Percentiles rank a stretch among this genome's conserved stretches.
Conservation (phyloP, 202 grass and related monocot species). For the Hordeum pubiflorum region DNA sequence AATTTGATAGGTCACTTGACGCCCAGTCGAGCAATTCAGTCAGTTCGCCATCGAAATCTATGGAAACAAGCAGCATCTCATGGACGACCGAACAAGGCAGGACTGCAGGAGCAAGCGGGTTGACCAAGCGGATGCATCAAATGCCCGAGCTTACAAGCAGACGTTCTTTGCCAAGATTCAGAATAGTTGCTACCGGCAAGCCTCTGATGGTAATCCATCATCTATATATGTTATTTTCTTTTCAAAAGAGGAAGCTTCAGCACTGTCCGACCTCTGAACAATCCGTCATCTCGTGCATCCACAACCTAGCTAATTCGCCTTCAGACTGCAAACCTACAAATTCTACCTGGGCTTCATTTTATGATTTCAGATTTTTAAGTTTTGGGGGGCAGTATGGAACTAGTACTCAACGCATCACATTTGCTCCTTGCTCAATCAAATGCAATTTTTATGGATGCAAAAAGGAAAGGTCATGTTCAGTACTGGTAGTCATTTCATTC, state of each 20-base stretch:
- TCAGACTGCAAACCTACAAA: not conserved
- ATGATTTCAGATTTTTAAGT: not conserved
- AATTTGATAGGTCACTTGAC: not conserved
- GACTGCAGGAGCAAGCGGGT: not conserved
- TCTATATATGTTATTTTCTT: not conserved
- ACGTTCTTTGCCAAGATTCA: slow-evolving; percentile 10
- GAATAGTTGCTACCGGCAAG: not conserved
- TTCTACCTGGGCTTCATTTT: not conserved
- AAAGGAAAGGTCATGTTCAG: not conserved
- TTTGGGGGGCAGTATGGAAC: not conserved
- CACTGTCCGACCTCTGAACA: not conserved
- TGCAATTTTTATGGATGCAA: not conserved
- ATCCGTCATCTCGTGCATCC: not conserved
- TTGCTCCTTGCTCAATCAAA: not conserved
- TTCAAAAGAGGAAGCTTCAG: not conserved
- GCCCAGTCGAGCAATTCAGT: not conserved
- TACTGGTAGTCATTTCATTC: not conserved
- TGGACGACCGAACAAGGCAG: not conserved
- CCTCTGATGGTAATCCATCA: not conserved
- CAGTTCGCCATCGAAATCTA: not conserved
- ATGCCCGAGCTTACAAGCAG: not conserved
- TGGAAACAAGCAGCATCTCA: not conserved
- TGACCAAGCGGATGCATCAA: not conserved
- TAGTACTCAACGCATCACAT: not conserved
- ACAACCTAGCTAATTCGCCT: not conserved